Conservation (phyloP, 129 eudicot genomes). For the Silybum marianum region DNA sequence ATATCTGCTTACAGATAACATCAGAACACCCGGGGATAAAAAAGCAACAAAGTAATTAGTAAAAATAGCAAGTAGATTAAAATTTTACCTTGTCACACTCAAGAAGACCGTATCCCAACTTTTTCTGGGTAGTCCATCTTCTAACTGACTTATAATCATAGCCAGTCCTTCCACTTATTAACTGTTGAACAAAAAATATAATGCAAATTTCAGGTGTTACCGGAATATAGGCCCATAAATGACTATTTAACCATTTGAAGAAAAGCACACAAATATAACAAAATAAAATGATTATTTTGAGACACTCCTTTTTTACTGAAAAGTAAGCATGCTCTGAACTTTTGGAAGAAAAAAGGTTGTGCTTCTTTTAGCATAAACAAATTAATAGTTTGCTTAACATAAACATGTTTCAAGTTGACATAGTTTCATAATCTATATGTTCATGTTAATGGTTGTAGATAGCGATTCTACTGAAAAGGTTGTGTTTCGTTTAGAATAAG, state of each 20-base stretch:
- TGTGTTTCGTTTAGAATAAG: too few species aligned
- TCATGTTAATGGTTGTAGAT: too few species aligned
- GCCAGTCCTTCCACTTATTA: slow-evolving; percentile 63
- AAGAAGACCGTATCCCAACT: slow-evolving; percentile 75
- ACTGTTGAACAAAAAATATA: slow-evolving; percentile 34
- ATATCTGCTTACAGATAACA: slow-evolving; percentile 52
- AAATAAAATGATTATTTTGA: too few species aligned
- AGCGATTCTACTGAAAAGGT: too few species aligned
- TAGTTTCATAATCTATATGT: background rate
- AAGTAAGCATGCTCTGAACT: background rate
- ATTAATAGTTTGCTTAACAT: background rate
- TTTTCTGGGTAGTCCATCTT: slow-evolving; percentile 90
- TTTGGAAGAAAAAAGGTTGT: background rate
- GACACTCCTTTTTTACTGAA: background rate
- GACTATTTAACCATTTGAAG: background rate
- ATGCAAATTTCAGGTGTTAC: background rate
- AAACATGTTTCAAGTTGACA: background rate
- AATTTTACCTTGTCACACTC: slow-evolving; percentile 82
- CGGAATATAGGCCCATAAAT: background rate
- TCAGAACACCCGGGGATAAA: background rate
- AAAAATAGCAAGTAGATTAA: background rate
- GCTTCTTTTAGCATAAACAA: background rate
- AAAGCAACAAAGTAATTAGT: background rate
- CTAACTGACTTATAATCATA: slow-evolving; percentile 81
- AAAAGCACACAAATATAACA: background rate